A percentile compares a stretch with the other conserved stretches of the same genome.
phyloP scores from a whole-genome alignment of 1,284 basidiomycete species.

The Butyriboletus appendiculatus region DNA sequence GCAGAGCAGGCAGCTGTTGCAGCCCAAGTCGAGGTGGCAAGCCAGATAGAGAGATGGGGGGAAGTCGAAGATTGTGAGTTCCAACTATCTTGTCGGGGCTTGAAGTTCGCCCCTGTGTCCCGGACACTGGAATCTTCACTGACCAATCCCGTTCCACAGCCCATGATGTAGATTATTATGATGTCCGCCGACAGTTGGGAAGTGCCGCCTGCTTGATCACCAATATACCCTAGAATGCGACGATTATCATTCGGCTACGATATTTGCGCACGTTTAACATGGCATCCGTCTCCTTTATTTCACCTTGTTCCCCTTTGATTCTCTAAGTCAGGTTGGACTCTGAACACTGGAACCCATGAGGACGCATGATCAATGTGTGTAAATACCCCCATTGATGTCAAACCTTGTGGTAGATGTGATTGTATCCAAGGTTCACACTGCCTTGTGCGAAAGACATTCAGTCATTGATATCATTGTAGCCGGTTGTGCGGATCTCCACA shows the following conservation, averaged over 20 bases:
- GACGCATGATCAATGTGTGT: conserved; percentile 18
- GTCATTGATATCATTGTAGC: background rate
- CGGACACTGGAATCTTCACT: conserved; percentile 11
- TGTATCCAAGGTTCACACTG: conserved; percentile 5
- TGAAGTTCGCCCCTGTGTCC: background rate
- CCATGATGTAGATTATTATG: conserved; percentile 96
- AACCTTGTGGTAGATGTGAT: conserved; percentile 17
- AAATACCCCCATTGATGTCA: conserved; percentile 18
- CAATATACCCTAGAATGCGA: conserved; percentile 29
- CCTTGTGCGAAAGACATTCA: conserved; percentile 7
- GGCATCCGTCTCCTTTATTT: background rate
- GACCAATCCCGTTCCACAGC: conserved; percentile 47
- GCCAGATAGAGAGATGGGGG: conserved; percentile 96
- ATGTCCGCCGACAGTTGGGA: conserved; percentile 86
- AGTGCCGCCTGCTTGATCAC: conserved; percentile 66
- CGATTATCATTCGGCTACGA: conserved; percentile 3
- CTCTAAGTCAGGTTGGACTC: conserved; percentile 14
- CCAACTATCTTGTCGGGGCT: conserved; percentile 1
- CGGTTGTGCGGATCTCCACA: conserved; percentile 11
- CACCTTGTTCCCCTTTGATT: conserved; percentile 4
- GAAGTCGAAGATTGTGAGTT: conserved; percentile 97
- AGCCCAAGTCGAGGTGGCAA: conserved; percentile 91
- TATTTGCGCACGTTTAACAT: conserved; percentile 11
- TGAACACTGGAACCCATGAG: conserved; percentile 11
- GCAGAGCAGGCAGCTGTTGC: conserved; percentile 87